A percentile compares a stretch with the other conserved stretches of the same genome.
Conservation (phyloP, 352 stramenopile genomes). For the Phytopythium mirpurense region DNA sequence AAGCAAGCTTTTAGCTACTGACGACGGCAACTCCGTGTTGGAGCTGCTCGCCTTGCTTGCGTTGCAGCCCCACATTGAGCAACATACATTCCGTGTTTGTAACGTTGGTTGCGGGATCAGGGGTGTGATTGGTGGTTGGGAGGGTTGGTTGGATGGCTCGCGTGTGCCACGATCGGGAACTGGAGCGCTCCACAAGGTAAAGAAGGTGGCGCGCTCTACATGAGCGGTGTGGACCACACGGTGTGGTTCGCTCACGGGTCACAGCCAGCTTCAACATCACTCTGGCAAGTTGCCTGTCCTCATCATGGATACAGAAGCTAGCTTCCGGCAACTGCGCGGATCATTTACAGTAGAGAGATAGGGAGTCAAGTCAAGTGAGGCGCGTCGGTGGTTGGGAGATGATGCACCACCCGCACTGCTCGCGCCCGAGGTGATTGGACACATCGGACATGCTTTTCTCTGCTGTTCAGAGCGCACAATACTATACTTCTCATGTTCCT, state of each 20-base stretch:
- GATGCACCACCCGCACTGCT: not conserved
- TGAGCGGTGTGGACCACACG: not conserved
- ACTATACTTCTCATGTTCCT: no score
- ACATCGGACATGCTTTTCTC: no score
- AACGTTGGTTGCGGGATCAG: not conserved
- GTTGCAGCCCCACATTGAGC: not conserved
- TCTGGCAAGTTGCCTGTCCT: no score
- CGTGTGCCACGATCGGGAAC: not conserved
- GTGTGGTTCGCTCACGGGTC: not conserved
- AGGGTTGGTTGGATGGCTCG: slow-evolving; percentile 5
- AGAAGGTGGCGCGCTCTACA: not conserved
- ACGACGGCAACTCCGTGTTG: not conserved
- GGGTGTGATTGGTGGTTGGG: slow-evolving; percentile 3
- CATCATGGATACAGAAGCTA: not conserved
- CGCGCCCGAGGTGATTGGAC: no score
- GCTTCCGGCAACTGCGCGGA: not conserved
- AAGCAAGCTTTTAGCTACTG: not conserved
- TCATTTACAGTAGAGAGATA: not conserved
- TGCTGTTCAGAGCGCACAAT: no score
- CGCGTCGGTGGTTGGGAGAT: not conserved
- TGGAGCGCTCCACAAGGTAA: not conserved
- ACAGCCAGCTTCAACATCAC: not conserved
- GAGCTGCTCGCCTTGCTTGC: not conserved
- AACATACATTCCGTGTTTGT: not conserved
- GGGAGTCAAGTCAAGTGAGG: not conserved